Percentiles rank a stretch among this genome's conserved stretches.
phyloP scores from a whole-genome alignment of 345 rosid genomes.

The Eucalyptus cloeziana region DNA sequence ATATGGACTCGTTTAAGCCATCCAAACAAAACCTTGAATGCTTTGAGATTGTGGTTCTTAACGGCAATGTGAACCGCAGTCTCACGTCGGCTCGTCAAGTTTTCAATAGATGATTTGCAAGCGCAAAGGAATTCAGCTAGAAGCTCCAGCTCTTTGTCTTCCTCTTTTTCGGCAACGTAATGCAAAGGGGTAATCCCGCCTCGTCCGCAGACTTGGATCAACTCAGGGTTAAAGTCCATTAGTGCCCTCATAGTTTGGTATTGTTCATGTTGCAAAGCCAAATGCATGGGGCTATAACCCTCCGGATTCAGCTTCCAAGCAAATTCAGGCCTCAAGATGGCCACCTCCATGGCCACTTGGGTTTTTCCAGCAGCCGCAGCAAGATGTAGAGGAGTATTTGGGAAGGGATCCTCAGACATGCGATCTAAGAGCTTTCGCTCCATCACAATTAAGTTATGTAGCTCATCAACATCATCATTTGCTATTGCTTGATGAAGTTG shows the following conservation, averaged over 20 bases:
- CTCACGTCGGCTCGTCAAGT: background rate
- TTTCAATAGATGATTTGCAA: background rate
- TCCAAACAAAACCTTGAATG: background rate
- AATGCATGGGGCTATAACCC: too few relatives aligned
- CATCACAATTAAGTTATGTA: background rate
- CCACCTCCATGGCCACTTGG: too few relatives aligned
- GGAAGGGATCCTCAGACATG: too few relatives aligned
- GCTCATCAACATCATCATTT: background rate
- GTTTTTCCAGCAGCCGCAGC: too few relatives aligned
- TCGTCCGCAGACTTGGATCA: background rate
- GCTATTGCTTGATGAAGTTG: background rate
- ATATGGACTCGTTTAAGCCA: rapidly evolving
- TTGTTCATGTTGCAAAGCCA: too few relatives aligned
- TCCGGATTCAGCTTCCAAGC: too few relatives aligned
- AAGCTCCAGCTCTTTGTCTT: rapidly evolving
- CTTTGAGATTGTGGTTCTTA: background rate
- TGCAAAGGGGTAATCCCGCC: background rate
- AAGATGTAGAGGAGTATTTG: too few relatives aligned
- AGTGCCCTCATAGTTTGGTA: too few relatives aligned
- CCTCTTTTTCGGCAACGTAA: rapidly evolving
- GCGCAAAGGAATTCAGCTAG: background rate
- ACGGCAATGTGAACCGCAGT: background rate
- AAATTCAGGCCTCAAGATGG: rapidly evolving
- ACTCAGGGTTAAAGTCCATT: rapidly evolving
- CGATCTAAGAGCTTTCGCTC: too few relatives aligned